phyloP scores from a whole-genome alignment of 139 green algal genomes.

The Closterium sp. region DNA sequence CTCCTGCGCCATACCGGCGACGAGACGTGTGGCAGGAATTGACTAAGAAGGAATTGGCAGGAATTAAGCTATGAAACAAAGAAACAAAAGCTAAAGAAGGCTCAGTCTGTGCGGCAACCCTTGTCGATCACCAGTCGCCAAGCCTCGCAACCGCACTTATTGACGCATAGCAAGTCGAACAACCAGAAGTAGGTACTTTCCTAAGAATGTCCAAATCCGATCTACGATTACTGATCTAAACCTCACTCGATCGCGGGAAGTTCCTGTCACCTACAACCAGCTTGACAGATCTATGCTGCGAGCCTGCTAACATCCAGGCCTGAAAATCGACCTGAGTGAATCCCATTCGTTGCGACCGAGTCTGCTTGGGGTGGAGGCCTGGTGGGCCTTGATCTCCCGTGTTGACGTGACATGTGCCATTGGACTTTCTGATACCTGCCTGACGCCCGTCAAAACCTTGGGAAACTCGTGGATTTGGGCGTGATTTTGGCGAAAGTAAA shows the following conservation, averaged over 20 bases:
- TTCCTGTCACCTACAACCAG: background rate
- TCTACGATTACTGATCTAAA: background rate
- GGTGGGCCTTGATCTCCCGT: background rate
- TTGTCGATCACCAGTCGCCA: background rate
- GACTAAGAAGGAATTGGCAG: no score
- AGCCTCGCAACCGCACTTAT: background rate
- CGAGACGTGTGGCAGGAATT: background rate
- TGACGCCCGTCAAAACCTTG: background rate
- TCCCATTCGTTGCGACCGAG: no score
- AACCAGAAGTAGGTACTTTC: background rate
- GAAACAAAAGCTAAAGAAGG: background rate
- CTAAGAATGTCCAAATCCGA: background rate
- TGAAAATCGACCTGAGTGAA: background rate
- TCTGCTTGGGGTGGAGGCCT: no score
- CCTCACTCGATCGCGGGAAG: background rate
- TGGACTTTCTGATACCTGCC: no score
- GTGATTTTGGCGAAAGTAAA: background rate
- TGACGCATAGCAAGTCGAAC: background rate
- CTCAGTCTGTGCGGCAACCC: background rate
- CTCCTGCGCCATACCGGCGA: background rate
- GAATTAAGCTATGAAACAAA: no score
- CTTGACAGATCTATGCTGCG: background rate
- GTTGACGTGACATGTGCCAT: background rate
- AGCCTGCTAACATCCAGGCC: background rate
- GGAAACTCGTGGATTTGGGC: background rate